Evolutionary conservation across 2,329 filamentous ascomycete genomes (phyloP).

Genomic region (Trichoderma harzianum): DNA sequence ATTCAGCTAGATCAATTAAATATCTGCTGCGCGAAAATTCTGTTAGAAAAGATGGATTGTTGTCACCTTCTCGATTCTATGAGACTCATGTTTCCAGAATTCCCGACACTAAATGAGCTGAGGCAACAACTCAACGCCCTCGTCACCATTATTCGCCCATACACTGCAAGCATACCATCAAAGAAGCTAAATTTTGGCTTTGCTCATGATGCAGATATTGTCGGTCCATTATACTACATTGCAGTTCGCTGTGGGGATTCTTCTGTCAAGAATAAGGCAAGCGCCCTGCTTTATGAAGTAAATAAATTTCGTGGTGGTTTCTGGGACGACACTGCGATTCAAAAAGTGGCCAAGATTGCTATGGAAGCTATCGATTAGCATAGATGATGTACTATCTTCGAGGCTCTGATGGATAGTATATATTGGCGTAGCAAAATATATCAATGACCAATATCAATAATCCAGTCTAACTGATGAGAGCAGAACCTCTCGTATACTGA

Average conservation of each 20-base stretch:
- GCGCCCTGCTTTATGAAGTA: background rate
- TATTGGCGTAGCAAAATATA: background rate
- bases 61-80: background rate
- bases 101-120: background rate
- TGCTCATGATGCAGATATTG: background rate
- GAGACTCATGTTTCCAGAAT: background rate
- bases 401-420: rapidly evolving
- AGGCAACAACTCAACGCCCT: background rate
- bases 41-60: background rate
- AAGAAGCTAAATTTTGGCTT: background rate
- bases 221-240: background rate
- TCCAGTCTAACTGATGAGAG: rapidly evolving
- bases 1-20: background rate
- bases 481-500: background rate
- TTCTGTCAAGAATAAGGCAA: background rate
- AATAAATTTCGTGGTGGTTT: background rate
- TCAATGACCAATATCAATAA: background rate
- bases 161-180: background rate
- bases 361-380: background rate
- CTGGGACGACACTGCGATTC: background rate
- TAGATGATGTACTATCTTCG: background rate
- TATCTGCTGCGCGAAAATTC: background rate
- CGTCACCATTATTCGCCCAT: background rate
- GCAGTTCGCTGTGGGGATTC: background rate
- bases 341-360: background rate